Evolutionary conservation across 176 grass and related monocot genomes (phyloP).

Genomic region (Panicum miliaceum): DNA sequence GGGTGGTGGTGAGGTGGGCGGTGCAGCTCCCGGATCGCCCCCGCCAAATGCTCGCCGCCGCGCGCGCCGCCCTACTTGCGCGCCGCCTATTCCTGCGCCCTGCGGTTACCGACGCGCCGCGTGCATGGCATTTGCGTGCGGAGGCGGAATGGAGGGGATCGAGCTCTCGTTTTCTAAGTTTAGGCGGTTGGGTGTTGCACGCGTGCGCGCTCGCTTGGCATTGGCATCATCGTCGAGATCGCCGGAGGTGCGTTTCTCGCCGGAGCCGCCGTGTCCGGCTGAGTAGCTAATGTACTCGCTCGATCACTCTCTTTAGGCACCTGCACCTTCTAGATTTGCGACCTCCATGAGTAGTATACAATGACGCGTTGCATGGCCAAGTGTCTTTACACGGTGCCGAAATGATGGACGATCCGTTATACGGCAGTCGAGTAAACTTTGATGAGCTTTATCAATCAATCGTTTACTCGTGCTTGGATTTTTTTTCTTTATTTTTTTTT

Average conservation of each 20-base stretch:
- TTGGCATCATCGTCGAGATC: background rate
- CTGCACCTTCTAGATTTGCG: background rate
- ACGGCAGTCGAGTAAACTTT: background rate
- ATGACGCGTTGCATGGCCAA: background rate
- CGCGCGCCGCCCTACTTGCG: constrained; percentile 3
- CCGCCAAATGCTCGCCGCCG: constrained; percentile 51
- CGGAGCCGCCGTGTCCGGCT: background rate
- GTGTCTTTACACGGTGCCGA: background rate
- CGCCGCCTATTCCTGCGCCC: background rate
- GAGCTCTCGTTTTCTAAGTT: background rate
- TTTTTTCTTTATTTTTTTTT: too few relatives aligned
- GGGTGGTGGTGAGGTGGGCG: constrained; percentile 37
- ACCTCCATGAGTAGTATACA: background rate
- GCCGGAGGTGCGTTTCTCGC: background rate
- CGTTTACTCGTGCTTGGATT: too few relatives aligned
- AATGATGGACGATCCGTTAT: background rate
- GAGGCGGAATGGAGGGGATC: too few relatives aligned
- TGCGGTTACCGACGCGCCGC: background rate
- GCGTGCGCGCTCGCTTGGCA: background rate
- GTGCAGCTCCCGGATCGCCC: constrained; percentile 41
- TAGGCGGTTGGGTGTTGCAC: background rate
- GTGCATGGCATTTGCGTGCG: constrained; percentile 25
- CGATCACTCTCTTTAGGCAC: constrained; percentile 23
- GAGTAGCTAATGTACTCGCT: background rate
- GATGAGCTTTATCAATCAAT: background rate